Conservation (phyloP, 805 yeast genomes). For the Saturnispora quitensis region DNA sequence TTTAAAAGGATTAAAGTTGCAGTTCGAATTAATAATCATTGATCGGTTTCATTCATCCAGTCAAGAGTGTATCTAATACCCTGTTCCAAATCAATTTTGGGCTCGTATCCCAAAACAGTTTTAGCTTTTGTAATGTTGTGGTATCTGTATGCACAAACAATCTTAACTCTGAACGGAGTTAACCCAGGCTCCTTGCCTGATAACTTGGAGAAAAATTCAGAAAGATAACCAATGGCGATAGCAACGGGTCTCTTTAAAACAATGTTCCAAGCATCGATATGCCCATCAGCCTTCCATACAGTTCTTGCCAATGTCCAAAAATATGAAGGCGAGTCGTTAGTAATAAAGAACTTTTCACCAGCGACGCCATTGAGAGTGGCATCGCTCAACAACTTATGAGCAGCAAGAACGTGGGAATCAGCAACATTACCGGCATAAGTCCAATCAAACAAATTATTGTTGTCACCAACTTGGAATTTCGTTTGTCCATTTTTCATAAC, state of each 20-base stretch:
- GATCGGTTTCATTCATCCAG: conserved; percentile 72
- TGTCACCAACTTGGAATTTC: conserved; percentile 89
- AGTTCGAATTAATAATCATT: conserved; percentile 7
- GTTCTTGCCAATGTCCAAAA: conserved; percentile 96
- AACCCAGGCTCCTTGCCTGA: conserved; percentile 84
- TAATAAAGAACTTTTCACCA: conserved; percentile 83
- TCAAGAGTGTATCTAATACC: conserved; percentile 74
- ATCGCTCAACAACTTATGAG: conserved; percentile 55
- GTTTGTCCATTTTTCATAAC: conserved; percentile 82
- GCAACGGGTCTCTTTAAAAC: conserved; percentile 72
- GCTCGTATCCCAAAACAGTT: conserved; percentile 63
- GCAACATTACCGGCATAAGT: conserved; percentile 99
- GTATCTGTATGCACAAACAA: conserved; percentile 89
- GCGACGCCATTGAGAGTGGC: conserved; percentile 40
- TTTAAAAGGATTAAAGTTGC: neutral
- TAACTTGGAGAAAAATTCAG: conserved; percentile 64
- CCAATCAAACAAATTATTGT: conserved; percentile 90
- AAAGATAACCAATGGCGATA: conserved; percentile 66
- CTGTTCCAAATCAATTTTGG: conserved; percentile 66
- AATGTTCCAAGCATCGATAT: conserved; percentile 58
- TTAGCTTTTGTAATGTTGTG: conserved; percentile 90
- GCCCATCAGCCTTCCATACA: conserved; percentile 96
- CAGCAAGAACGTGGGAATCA: conserved; percentile 90
- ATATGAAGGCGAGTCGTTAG: conserved; percentile 90
- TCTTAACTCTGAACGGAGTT: conserved; percentile 88